phyloP scores from a whole-genome alignment of 768 basidiomycete species.

The Lactarius evosmus region DNA sequence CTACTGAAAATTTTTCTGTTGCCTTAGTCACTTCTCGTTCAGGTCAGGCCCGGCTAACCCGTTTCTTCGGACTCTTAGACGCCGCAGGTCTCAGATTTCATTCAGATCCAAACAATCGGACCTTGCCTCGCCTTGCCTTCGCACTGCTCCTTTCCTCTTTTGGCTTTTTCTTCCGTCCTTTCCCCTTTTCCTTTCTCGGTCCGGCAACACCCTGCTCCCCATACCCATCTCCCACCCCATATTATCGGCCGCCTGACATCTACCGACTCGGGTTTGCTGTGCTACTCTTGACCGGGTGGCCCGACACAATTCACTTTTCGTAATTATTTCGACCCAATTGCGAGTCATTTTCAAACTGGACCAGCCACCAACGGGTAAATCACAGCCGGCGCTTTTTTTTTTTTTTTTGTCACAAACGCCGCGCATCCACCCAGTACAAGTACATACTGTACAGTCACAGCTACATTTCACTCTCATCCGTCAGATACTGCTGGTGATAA shows the following conservation, averaged over 20 bases:
- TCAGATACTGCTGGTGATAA: neutral
- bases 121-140: slow-evolving; percentile 7
- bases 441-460: neutral
- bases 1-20: neutral
- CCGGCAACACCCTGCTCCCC: neutral
- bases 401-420: slow-evolving; percentile 15
- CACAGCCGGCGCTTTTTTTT: slow-evolving; percentile 8
- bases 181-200: slow-evolving; percentile 6
- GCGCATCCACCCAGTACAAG: neutral
- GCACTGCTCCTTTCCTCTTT: neutral
- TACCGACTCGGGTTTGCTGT: neutral
- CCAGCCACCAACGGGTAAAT: neutral
- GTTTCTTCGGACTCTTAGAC: slow-evolving; percentile 3
- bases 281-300: no score
- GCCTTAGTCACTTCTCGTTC: neutral
- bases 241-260: no score
- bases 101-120: slow-evolving; percentile 17
- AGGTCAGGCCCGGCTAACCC: slow-evolving; percentile 1
- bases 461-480: neutral
- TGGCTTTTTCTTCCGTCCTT: neutral
- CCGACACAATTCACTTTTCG: no score
- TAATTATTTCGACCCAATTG: neutral
- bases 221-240: no score
- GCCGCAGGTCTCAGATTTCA: slow-evolving; percentile 9
- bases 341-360: neutral